Percentiles rank a stretch among this genome's conserved stretches.
Conservation (phyloP, 2,329 filamentous ascomycete species). For the Paecilomyces variotii region DNA sequence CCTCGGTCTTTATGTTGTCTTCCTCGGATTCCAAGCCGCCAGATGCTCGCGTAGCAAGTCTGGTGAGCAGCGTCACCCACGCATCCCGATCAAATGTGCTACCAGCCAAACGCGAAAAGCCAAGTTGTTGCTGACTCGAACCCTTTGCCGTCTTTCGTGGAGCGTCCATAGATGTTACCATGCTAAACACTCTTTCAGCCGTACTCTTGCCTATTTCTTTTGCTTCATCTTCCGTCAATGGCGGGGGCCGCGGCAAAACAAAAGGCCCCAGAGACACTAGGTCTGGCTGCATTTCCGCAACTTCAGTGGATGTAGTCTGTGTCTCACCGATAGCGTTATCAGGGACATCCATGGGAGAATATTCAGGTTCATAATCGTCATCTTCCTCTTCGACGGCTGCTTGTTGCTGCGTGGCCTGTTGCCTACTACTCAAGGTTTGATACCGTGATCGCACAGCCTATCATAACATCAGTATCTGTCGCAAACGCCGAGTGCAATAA, state of each 20-base stretch:
- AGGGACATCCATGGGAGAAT: constrained; percentile 57
- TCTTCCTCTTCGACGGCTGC: constrained; percentile 55
- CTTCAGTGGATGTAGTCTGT: constrained; percentile 69
- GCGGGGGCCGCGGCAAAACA: constrained; percentile 67
- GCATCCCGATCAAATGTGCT: constrained; percentile 78
- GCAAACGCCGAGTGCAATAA: background rate
- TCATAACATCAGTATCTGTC: constrained; percentile 8
- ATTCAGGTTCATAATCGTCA: constrained; percentile 88
- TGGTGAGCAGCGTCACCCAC: constrained; percentile 81
- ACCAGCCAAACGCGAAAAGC: constrained; percentile 76
- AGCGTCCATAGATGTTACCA: constrained; percentile 67
- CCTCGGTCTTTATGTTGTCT: constrained; percentile 23
- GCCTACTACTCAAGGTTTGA: constrained; percentile 27
- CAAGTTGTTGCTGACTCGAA: constrained; percentile 48
- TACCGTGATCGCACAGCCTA: constrained; percentile 33
- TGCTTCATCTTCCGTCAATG: constrained; percentile 63
- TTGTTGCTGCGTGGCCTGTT: constrained; percentile 25
- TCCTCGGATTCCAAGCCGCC: constrained; percentile 55
- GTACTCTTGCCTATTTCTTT: constrained; percentile 67
- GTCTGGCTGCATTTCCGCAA: constrained; percentile 60
- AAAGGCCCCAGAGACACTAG: constrained; percentile 62
- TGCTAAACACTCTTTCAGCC: constrained; percentile 67
- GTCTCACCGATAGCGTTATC: constrained; percentile 31
- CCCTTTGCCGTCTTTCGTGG: constrained; percentile 47
- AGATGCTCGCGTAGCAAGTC: constrained; percentile 72